phyloP scores from a whole-genome alignment of 2,329 filamentous ascomycete species.

The Cercospora sojina region DNA sequence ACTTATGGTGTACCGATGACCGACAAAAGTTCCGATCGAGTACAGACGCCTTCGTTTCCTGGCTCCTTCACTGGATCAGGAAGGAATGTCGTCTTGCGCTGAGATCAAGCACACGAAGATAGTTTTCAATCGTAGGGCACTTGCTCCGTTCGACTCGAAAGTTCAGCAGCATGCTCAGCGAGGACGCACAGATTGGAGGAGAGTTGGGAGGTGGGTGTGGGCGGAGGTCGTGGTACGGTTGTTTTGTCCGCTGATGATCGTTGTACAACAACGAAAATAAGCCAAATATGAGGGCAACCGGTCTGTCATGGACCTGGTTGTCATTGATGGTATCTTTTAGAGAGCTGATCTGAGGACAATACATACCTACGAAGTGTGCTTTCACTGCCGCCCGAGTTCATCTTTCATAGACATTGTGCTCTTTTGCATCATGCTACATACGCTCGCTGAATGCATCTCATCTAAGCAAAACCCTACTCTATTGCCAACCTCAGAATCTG shows the following conservation, averaged over 20 bases:
- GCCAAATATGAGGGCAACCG: slow-evolving; percentile 39
- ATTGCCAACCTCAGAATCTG: slow-evolving; percentile 42
- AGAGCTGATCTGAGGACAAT: slow-evolving; percentile 39
- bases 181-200: slow-evolving; percentile 26
- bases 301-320: slow-evolving; percentile 29
- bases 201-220: slow-evolving; percentile 11
- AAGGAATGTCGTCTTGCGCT: slow-evolving; percentile 22
- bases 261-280: slow-evolving; percentile 24
- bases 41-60: slow-evolving; percentile 9
- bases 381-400: slow-evolving; percentile 6
- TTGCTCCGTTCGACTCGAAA: slow-evolving; percentile 35
- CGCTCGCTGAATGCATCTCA: slow-evolving; percentile 7
- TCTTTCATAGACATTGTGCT: slow-evolving; percentile 13
- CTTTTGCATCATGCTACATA: slow-evolving; percentile 9
- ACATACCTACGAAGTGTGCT: not conserved
- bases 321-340: slow-evolving; percentile 33
- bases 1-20: slow-evolving; percentile 19
- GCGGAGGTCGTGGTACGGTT: slow-evolving; percentile 12
- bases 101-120: slow-evolving; percentile 34
- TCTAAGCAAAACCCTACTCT: not conserved
- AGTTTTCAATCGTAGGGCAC: slow-evolving; percentile 43
- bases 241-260: slow-evolving; percentile 34
- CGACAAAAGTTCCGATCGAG: slow-evolving; percentile 26
- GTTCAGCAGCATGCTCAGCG: slow-evolving; percentile 14
- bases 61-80: slow-evolving; percentile 4